Evolutionary conservation across 805 yeast genomes (phyloP), one percentile per base, ranked within the genome.

Genomic region (Ogataea nakhonphanomensis): DNA sequence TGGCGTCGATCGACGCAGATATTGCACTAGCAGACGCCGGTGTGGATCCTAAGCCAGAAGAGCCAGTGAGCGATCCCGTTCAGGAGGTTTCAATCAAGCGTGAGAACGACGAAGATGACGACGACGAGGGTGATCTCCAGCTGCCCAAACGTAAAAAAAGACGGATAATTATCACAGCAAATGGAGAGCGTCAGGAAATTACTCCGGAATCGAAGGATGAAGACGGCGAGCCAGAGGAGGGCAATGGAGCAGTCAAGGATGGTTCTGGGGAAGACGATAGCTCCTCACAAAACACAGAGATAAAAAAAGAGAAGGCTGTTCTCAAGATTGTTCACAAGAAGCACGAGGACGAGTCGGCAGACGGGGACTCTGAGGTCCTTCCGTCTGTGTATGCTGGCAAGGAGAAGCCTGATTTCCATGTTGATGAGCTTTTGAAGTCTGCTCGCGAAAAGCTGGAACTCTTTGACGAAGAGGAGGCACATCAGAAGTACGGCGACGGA

Each of bases 401-500:
- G 23, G 44, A 46, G 5, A 30, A 30, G n/a, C 14, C 35, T 5
- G 37, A 46, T 9, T 53, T 59, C 22, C 44, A 50, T 27, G 48
- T 58, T 25, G 46, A 50, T 4, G 45, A 48, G 26, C 37, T 59
- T 33, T 22, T 53, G 31, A 38, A 51, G 10, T 44, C 54, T 10
- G 55, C 56, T 5, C 29, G 42, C 10, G 48, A 51, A 8, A 40
- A 40, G 9, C 43, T 61, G 31, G 44, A 49, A 17, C 39, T 60
- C 26, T 60, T 48, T 27, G 49, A 57, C 24, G 71, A 77, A 33
- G 84, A 84, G 1, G 57, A 78, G 14, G 73, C 78, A 10, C 82
- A 77, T 43, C 72, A 78, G 12, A 78, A 77, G n/a, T 88, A 88
- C 6, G 79, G 76, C 30, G 43, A 42, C 14, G 55, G 51, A 29